Percentiles rank a stretch among this genome's conserved stretches.
phyloP scores from a whole-genome alignment of 768 basidiomycete species.

The Kwoniella mangroviensis region DNA sequence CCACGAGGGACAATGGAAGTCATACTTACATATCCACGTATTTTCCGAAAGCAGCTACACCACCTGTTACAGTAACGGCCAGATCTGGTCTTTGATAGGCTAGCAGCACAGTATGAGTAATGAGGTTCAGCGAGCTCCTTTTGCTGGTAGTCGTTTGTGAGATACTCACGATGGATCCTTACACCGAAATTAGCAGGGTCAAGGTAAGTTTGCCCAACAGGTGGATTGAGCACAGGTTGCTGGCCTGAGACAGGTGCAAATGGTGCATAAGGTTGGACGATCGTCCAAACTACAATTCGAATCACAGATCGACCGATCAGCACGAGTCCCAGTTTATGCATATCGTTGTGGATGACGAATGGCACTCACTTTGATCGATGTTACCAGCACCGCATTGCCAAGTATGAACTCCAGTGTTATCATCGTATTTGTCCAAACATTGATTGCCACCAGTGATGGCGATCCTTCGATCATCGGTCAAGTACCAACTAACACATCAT shows the following conservation, averaged over 20 bases:
- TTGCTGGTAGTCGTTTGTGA: too few species aligned
- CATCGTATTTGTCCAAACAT: conserved; percentile 47
- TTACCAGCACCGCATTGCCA: conserved; percentile 54
- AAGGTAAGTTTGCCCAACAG: conserved; percentile 5
- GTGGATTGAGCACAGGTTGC: background rate
- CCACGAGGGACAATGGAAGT: background rate
- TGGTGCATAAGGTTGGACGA: background rate
- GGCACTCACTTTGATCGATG: conserved; percentile 51
- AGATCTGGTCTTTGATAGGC: conserved; percentile 19
- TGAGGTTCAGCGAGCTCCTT: background rate
- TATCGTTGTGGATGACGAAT: background rate
- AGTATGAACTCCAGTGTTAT: conserved; percentile 41
- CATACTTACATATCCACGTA: conserved; percentile 20
- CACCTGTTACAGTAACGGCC: conserved; percentile 17
- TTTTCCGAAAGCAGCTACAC: conserved; percentile 18
- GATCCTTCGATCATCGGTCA: conserved; percentile 52
- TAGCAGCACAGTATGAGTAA: background rate
- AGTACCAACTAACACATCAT: conserved; percentile 29
- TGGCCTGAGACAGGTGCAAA: conserved; percentile 6
- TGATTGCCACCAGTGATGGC: conserved; percentile 56
- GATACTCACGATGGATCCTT: conserved; percentile 10
- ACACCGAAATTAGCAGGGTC: background rate
- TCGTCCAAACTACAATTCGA: conserved; percentile 3
- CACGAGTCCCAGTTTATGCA: too few species aligned
- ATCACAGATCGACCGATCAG: background rate